Evolutionary conservation across 164 flowering plant genomes (phyloP).

Genomic region (Santalum album): DNA sequence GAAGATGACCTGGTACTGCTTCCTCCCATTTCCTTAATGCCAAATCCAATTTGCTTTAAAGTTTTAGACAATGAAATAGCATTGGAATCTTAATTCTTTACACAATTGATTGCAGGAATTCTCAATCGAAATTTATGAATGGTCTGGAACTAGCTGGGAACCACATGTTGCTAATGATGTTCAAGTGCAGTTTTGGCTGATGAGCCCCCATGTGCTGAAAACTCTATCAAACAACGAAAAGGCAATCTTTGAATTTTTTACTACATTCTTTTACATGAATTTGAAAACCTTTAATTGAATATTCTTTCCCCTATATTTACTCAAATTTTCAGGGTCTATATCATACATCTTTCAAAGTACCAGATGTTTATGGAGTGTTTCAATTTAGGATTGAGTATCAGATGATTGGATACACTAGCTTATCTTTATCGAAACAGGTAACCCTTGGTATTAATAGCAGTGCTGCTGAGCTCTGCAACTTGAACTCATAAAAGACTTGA

Average conservation of each 20-base stretch:
- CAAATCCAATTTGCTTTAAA: not conserved
- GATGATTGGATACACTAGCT: not conserved
- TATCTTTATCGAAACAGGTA: not conserved
- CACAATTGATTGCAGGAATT: conserved; percentile 55
- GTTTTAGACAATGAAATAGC: not conserved
- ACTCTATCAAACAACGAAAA: conserved; percentile 64
- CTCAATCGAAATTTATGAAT: conserved; percentile 82
- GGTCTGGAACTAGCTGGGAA: conserved; percentile 91
- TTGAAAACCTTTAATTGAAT: too few species aligned
- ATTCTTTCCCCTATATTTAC: too few species aligned
- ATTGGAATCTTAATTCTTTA: conserved; percentile 1
- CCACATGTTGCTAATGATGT: conserved; percentile 90
- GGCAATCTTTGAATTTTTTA: too few species aligned
- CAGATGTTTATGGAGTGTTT: not conserved
- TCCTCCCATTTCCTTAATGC: not conserved
- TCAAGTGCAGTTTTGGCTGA: conserved; percentile 97
- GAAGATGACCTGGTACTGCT: conserved; percentile 79
- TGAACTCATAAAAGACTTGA: too few species aligned
- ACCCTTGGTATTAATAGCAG: too few species aligned
- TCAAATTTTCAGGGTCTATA: not conserved
- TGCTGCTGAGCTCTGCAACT: too few species aligned
- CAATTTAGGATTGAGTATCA: not conserved
- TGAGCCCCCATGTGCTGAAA: conserved; percentile 97
- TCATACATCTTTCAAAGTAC: not conserved
- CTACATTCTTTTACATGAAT: too few species aligned